A percentile compares a stretch with the other conserved stretches of the same genome.
Evolutionary conservation across 495 filamentous ascomycete genomes (phyloP).

Genomic region (Xylaria nigripes): DNA sequence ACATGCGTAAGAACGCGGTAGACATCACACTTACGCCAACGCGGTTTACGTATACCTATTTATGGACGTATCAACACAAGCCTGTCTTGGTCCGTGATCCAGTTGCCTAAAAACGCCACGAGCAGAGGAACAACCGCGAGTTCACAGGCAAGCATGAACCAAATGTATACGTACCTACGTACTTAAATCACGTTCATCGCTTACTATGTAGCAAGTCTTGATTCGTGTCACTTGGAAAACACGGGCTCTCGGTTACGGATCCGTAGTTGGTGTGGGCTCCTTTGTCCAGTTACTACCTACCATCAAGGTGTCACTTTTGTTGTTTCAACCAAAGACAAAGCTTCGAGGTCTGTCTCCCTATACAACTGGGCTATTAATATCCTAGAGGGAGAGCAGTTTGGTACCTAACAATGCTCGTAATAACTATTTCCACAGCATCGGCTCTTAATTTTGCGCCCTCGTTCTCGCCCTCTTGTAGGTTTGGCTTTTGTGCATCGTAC

Average conservation of each 20-base stretch:
- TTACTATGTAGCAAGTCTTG: too few relatives aligned
- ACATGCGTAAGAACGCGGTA: too few relatives aligned
- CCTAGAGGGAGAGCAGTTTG: neutral
- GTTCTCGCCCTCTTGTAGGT: neutral
- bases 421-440: neutral
- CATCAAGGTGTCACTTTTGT: neutral
- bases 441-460: neutral
- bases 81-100: too few relatives aligned
- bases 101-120: neutral
- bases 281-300: neutral
- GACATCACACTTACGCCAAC: neutral
- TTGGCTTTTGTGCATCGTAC: neutral
- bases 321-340: neutral
- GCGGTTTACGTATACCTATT: neutral
- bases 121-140: neutral
- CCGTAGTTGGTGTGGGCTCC: too few relatives aligned
- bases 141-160: too few relatives aligned
- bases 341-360: neutral
- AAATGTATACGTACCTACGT: too few relatives aligned
- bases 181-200: too few relatives aligned
- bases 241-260: neutral
- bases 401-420: neutral
- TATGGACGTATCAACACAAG: too few relatives aligned
- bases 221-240: neutral
- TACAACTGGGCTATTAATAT: neutral